These are phyloP conservation scores for Sporisorium reilianum DNA, from an alignment of 1,284 basidiomycete genomes.

Conservation along the genomic window DNA sequence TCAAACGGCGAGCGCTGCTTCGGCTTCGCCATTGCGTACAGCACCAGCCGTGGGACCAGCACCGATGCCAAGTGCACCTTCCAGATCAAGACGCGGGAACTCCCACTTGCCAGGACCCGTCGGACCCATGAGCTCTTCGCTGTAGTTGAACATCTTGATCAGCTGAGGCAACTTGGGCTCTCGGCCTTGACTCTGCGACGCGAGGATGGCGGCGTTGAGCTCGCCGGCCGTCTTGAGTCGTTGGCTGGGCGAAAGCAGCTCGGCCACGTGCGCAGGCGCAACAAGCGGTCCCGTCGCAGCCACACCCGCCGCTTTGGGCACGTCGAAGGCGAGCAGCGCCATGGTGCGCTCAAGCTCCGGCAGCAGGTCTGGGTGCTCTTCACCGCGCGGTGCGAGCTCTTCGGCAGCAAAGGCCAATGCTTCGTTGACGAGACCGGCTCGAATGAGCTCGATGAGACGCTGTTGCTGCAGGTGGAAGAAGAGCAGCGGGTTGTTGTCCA, in stretches of 20 bases:
- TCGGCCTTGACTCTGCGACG: slow-evolving; percentile 88
- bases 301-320: slow-evolving; percentile 32
- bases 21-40: slow-evolving; percentile 15
- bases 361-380: slow-evolving; percentile 93
- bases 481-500: slow-evolving; percentile 89
- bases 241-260: slow-evolving; percentile 83
- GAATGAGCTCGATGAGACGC: slow-evolving; percentile 92
- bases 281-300: slow-evolving; percentile 40
- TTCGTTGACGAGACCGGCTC: slow-evolving; percentile 80
- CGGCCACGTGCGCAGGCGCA: slow-evolving; percentile 77
- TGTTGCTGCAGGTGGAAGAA: slow-evolving; percentile 95
- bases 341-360: slow-evolving; percentile 92
- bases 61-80: slow-evolving; percentile 40
- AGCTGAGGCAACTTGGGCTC: slow-evolving; percentile 91
- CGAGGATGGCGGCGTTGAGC: slow-evolving; percentile 93
- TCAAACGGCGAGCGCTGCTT: slow-evolving; percentile 23
- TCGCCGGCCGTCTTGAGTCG: slow-evolving; percentile 89
- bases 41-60: slow-evolving; percentile 3
- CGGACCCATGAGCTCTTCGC: slow-evolving; percentile 82
- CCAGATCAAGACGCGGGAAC: slow-evolving; percentile 58
- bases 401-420: slow-evolving; percentile 91
- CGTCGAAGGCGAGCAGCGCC: slow-evolving; percentile 90
- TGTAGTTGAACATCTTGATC: slow-evolving; percentile 87
- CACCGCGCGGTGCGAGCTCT: slow-evolving; percentile 92
- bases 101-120: slow-evolving; percentile 61